Base-by-base conservation (phyloP, 306 rosid species). In the Macrotyloma uniflorum region DNA sequence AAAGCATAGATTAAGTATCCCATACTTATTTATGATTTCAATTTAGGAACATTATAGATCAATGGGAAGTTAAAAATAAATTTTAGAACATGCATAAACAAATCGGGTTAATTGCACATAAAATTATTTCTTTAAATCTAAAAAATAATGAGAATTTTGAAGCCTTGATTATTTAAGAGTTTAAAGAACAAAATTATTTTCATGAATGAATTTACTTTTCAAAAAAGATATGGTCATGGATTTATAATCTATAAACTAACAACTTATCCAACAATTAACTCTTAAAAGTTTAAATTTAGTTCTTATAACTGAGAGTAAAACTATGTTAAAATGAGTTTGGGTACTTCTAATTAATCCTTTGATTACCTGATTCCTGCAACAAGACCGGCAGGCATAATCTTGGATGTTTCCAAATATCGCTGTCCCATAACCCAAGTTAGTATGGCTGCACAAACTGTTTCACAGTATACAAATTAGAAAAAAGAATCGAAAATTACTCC, bases 361-460 rank as follows among this genome's bases (percentile, higher is more conserved):
- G 55, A 58, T 79, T 83, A 91, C 98, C 96, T 93, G 72, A 93
- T 71, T 73, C 92, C 98, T 16, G 98, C 96, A 18, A 93, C 88
- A 78, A 93, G 36, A 64, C 96, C 98, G 76, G 98, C 91, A 14
- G 98, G 98, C 96, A 93, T 91, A 70, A 93, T 22, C 91, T 93
- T 93, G 4, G 91, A 90, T 51, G 97, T 91, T 65, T 80, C 82
- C 85, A 93, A 0, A 65, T 93, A 91, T 2, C 97, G 90, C 80
- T 88, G 91, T 20, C 96, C 98, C 98, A 93, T 93, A 65, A 88
- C 81, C 85, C 84, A 88, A 18, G 97, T 87, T 69, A 93, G 83
- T 3, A 42, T 26, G 2, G 81, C 88, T 46, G 96, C 95, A 79
- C 85, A 83, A 80, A 83, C 98, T 93, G 93, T 86, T 75, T 69